Percentiles rank a stretch among this genome's conserved stretches.
These are phyloP conservation scores for Talaromyces proteolyticus DNA, from an alignment of 495 filamentous ascomycete species.

Conservation along the genomic window DNA sequence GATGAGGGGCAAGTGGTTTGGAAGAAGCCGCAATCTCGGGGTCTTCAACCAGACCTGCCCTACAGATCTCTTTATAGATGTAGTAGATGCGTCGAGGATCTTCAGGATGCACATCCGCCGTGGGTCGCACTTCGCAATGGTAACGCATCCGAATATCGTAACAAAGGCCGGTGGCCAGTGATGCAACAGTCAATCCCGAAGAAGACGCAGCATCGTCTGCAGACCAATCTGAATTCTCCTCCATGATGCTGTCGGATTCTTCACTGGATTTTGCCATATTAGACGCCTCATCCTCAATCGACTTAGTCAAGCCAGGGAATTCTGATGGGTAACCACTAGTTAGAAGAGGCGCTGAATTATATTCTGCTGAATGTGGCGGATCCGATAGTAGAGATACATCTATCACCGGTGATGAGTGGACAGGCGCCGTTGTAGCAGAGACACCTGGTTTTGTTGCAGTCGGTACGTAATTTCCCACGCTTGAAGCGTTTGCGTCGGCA, in stretches of 20 bases:
- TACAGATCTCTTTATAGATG: slow-evolving; percentile 80
- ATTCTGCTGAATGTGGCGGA: not conserved
- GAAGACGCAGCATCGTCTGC: slow-evolving; percentile 19
- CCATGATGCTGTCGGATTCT: slow-evolving; percentile 27
- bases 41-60: slow-evolving; percentile 67
- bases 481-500: no score
- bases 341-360: not conserved
- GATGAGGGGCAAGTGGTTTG: slow-evolving; percentile 44
- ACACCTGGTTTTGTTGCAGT: slow-evolving; percentile 11
- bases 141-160: slow-evolving; percentile 93
- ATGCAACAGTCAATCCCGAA: slow-evolving; percentile 28
- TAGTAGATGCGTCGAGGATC: slow-evolving; percentile 84
- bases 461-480: no score
- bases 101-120: slow-evolving; percentile 80
- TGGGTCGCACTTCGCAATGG: slow-evolving; percentile 72
- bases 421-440: slow-evolving; percentile 3
- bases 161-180: slow-evolving; percentile 67
- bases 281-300: slow-evolving; percentile 5
- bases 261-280: slow-evolving; percentile 13
- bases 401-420: slow-evolving; percentile 14
- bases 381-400: no score
- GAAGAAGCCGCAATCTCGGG: slow-evolving; percentile 31
- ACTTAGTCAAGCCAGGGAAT: slow-evolving; percentile 2
- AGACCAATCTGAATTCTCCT: slow-evolving; percentile 37
- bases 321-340: not conserved